Percentiles rank a stretch among this genome's conserved stretches.
Evolutionary conservation across 345 rosid genomes (phyloP).

Genomic region (Eutrema yunnanense): DNA sequence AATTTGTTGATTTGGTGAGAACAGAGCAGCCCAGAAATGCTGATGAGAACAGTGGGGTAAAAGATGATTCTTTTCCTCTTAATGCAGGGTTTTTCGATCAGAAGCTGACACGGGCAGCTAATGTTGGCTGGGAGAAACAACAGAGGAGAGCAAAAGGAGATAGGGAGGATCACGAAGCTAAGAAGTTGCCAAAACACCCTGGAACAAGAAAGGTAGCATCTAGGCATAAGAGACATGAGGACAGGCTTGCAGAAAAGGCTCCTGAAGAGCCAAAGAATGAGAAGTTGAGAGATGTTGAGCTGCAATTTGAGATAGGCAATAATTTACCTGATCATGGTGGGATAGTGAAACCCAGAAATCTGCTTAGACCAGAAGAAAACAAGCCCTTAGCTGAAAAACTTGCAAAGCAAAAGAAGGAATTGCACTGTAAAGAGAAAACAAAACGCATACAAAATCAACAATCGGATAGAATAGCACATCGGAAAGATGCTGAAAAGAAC

Average conservation of each 20-base stretch:
- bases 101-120: slow-evolving; percentile 33
- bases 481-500: slow-evolving; percentile 11
- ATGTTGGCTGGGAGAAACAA: slow-evolving; percentile 30
- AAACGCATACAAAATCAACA: slow-evolving; percentile 22
- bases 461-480: background rate
- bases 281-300: slow-evolving; percentile 25
- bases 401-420: slow-evolving; percentile 29
- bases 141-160: slow-evolving; percentile 31
- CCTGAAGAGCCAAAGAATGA: slow-evolving; percentile 36
- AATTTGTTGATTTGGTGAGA: slow-evolving; percentile 62
- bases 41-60: slow-evolving; percentile 36
- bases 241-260: slow-evolving; percentile 34
- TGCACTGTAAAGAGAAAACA: slow-evolving; percentile 22
- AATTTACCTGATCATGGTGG: slow-evolving; percentile 30
- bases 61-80: slow-evolving; percentile 22
- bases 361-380: slow-evolving; percentile 31
- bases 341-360: slow-evolving; percentile 31
- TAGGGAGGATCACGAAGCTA: slow-evolving; percentile 33
- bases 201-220: slow-evolving; percentile 33
- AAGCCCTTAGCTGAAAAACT: slow-evolving; percentile 27
- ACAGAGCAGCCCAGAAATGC: slow-evolving; percentile 41
- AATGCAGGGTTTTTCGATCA: slow-evolving; percentile 31
- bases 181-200: slow-evolving; percentile 29
- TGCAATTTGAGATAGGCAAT: slow-evolving; percentile 34
- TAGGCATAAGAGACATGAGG: slow-evolving; percentile 32